Evolutionary conservation across 805 yeast species (phyloP), one percentile per base, ranked within the genome.

Genomic region (Metschnikowia proteae): DNA sequence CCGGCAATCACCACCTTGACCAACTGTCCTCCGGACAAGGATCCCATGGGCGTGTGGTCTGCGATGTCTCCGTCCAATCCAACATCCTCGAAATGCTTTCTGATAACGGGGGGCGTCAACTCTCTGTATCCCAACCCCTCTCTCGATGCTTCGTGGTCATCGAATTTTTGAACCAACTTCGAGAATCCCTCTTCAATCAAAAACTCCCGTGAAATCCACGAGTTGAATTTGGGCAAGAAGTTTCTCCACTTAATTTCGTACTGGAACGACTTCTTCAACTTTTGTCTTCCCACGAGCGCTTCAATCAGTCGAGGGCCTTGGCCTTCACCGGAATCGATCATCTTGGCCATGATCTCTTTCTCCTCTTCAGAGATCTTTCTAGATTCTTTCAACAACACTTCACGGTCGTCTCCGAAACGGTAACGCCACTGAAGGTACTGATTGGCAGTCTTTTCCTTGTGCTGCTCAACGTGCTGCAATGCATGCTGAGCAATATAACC

Each of bases 401-500:
- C 99, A 70, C 98, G 88, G 71, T 92, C 99, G 65, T 94, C 98
- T 67, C 99, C 99, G 60, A 91, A 88, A 68, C 88, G 83, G 70
- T 92, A 92, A 75, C 99, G 84, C 99, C 99, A 92, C 75, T 94
- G 98, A 67, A 92, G 78, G 69, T 92, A 92, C 75, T 92, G 98
- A 65, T 91, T 92, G 43, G 99, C 96, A 11, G 98, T 92, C 75
- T 90, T 90, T 69, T 92, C 99, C 73, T 91, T 89, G 73, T 92
- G 99, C 74, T 86, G 84, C 67, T 94, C 96, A 51, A 92, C 98
- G 64, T 92, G 98, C 71, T 90, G 96, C 66, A 92, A 81, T 32
- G 99, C 98, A 63, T 92, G 98, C 76, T 92, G 99, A 22, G 98
- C 98, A 75, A 92, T 94, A 75, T 92, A 92, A 51, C 98, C 99